Conservation (phyloP, 1,284 basidiomycete genomes). For the Rhodofomes roseus region DNA sequence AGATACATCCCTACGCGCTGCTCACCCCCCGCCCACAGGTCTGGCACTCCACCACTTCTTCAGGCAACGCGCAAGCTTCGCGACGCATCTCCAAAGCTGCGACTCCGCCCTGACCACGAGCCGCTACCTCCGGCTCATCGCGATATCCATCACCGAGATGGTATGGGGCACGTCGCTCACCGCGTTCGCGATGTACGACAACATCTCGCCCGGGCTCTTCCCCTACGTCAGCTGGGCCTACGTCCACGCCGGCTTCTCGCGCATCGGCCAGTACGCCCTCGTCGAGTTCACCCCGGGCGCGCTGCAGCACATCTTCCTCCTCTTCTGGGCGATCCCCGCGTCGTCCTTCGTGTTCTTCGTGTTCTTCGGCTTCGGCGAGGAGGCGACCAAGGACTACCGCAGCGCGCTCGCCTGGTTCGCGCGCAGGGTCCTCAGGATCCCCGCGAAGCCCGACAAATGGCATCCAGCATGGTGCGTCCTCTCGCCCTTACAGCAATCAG, state of each 20-base stretch:
- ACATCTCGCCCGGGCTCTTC: slow-evolving; percentile 25
- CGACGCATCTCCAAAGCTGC: slow-evolving; percentile 17
- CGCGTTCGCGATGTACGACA: slow-evolving; percentile 22
- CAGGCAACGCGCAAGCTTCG: background rate
- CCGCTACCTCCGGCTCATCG: slow-evolving; percentile 51
- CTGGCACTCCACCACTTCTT: slow-evolving; percentile 27
- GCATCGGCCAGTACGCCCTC: slow-evolving; percentile 35
- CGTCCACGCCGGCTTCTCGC: slow-evolving; percentile 47
- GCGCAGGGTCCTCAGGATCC: background rate
- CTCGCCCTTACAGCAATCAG: background rate
- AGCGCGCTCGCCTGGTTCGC: background rate
- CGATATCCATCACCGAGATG: slow-evolving; percentile 38
- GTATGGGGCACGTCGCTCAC: slow-evolving; percentile 30
- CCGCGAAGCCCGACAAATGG: background rate
- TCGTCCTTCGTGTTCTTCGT: slow-evolving; percentile 37
- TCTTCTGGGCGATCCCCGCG: slow-evolving; percentile 39
- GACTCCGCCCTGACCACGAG: slow-evolving; percentile 27
- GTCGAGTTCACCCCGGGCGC: slow-evolving; percentile 18
- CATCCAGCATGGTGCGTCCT: background rate
- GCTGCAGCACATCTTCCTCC: background rate
- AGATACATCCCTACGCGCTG: background rate
- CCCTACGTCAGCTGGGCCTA: slow-evolving; percentile 54
- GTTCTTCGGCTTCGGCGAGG: slow-evolving; percentile 20
- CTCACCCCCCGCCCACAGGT: slow-evolving; percentile 27
- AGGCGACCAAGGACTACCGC: slow-evolving; percentile 24